These are phyloP conservation scores for Oryza punctata DNA, from an alignment of 176 grass and related monocot species.

Conservation along the genomic window DNA sequence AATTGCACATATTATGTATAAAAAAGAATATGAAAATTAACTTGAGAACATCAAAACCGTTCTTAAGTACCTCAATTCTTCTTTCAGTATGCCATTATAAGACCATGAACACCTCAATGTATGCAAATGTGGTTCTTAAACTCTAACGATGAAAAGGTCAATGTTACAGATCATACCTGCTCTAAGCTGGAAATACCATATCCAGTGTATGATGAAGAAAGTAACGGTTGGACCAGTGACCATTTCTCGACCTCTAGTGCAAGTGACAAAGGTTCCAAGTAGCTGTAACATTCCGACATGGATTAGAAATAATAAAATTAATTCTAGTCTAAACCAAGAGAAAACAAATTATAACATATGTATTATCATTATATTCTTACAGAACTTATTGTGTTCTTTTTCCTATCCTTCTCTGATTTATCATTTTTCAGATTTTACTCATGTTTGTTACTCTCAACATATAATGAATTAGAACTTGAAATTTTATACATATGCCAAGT, in stretches of 20 bases:
- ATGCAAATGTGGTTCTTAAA: neutral
- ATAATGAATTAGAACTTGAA: neutral
- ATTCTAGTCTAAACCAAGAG: neutral
- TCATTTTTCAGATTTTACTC: neutral
- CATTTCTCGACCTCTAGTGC: constrained; percentile 88
- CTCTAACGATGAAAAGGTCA: constrained; percentile 20
- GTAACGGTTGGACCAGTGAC: constrained; percentile 92
- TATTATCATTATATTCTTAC: constrained; percentile 3
- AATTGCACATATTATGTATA: neutral
- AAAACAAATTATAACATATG: neutral
- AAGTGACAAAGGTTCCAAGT: constrained; percentile 90
- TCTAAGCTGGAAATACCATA: constrained; percentile 97
- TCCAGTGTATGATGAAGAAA: constrained; percentile 97
- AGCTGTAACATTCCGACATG: constrained; percentile 53
- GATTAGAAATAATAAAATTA: constrained; percentile 19
- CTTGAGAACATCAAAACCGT: constrained; percentile 8
- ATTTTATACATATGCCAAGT: neutral
- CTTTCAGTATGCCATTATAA: neutral
- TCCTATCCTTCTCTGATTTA: neutral
- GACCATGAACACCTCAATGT: neutral
- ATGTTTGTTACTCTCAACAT: neutral
- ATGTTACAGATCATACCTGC: constrained; percentile 61
- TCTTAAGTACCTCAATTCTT: constrained; percentile 20
- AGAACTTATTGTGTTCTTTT: neutral
- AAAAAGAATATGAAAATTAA: neutral